These are phyloP conservation scores for Pseudocercospora fuligena DNA, from an alignment of 2,329 filamentous ascomycete species.

Conservation along the genomic window DNA sequence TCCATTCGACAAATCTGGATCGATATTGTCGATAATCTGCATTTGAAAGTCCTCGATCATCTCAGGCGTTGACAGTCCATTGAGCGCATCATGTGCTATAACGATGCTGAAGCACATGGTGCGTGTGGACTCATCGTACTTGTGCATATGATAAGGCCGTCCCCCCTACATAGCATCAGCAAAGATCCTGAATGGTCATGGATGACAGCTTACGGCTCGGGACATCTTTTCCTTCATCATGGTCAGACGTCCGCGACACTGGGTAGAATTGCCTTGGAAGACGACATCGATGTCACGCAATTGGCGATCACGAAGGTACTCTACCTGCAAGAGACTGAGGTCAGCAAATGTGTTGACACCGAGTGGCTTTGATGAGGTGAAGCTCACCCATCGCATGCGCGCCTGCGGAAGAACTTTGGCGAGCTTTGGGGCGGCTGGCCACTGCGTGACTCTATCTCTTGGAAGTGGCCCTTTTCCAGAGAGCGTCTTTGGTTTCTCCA, in stretches of 20 bases:
- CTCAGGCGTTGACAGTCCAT: constrained; percentile 2
- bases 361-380: neutral
- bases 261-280: neutral
- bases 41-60: neutral
- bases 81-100: neutral
- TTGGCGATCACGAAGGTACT: neutral
- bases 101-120: constrained; percentile 12
- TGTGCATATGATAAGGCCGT: constrained; percentile 1
- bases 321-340: neutral
- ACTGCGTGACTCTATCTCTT: neutral
- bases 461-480: neutral
- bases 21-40: neutral
- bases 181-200: neutral
- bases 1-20: neutral
- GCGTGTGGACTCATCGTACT: neutral
- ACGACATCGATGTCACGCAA: constrained; percentile 1
- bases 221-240: neutral
- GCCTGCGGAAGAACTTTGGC: neutral
- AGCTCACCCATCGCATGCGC: neutral
- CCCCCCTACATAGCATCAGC: neutral
- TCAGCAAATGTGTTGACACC: neutral
- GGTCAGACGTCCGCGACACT: neutral
- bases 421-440: neutral
- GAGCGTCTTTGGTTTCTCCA: neutral
- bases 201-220: neutral